Base-by-base conservation (phyloP, 768 basidiomycete genomes). In the Rhizopogon vinicolor region DNA sequence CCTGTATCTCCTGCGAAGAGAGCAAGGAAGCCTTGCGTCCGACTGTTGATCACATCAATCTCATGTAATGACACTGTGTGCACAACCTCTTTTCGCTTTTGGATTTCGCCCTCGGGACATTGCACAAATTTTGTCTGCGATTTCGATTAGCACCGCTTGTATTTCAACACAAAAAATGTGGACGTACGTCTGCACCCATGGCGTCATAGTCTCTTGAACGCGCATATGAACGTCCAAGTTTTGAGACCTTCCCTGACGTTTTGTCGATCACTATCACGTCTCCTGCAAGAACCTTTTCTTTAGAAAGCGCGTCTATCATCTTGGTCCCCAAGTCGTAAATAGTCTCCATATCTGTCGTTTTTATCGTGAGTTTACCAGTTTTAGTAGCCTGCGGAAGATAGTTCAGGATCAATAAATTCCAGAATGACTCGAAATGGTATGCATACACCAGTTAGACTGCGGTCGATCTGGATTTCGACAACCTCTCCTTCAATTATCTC, bases 341-440 rank as follows among this genome's bases (percentile, higher is more conserved):
- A 5, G 97, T 98, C 75, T 98, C 97, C 97, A 99, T 98, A 70
- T 98, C 96, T 2, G 94, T 97, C 13, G 93, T 96, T 73, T 98
- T 98, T 64, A 99, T 89, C 0, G 97, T 98, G 57, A 98, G 71
- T 69, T 97, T 95, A 3, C 96, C 97, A 2, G 97, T 98, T 75
- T 98, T 98, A 4, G 94, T 97, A 0, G 95, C 93, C 95, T 97
- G 63, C 39, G 41, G n/a, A 31, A 52, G 29, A 53, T 7, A 35
- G 28, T 48, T 56, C 19, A 3, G 18, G 29, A 16, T 51, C 54
- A 39, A 45, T 22, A 29, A 10, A 35, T 8, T 22, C 0, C 25
- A 25, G 31, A 6, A 25, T 31, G 19, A 3, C 25, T 16, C 5
- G 3, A 16, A 18, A 41, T 8, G 19, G 18, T 51, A 44, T 13